These are phyloP conservation scores for Ogataea chonburiensis DNA, from an alignment of 805 yeast genomes.

Conservation along the genomic window DNA sequence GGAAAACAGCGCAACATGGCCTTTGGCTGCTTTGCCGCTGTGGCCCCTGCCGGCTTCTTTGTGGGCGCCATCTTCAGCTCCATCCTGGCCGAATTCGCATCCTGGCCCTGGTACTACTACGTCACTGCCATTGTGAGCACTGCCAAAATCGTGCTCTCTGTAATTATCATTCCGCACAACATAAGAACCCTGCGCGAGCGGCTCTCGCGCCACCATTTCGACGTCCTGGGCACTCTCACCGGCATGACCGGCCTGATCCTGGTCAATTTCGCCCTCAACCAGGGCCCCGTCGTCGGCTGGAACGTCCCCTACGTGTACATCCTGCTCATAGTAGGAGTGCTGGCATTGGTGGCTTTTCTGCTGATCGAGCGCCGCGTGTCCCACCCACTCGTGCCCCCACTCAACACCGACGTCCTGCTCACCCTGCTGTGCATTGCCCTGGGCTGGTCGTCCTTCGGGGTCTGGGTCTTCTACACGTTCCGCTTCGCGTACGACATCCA, in stretches of 20 bases:
- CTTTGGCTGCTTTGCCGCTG: conserved; percentile 57
- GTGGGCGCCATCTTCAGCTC: conserved; percentile 54
- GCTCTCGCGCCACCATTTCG: conserved; percentile 34
- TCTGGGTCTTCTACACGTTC: conserved; percentile 67
- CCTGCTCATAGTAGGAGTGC: conserved; percentile 50
- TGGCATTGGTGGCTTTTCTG: conserved; percentile 45
- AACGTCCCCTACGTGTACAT: conserved; percentile 53
- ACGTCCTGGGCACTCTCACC: conserved; percentile 50
- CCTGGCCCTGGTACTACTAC: conserved; percentile 67
- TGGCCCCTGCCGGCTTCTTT: conserved; percentile 63
- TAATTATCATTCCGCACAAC: conserved; percentile 40
- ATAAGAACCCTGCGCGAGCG: conserved; percentile 18
- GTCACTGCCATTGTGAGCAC: conserved; percentile 41
- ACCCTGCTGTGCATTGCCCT: conserved; percentile 51
- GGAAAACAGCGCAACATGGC: conserved; percentile 53
- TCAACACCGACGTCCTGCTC: conserved; percentile 45
- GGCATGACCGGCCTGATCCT: conserved; percentile 63
- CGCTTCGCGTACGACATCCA: conserved; percentile 50
- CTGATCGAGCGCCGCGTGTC: conserved; percentile 42
- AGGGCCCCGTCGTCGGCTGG: conserved; percentile 77
- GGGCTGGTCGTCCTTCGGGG: conserved; percentile 81
- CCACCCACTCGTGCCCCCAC: conserved; percentile 37
- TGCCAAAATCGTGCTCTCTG: conserved; percentile 33
- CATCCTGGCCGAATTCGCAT: conserved; percentile 41
- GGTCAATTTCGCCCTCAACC: conserved; percentile 70